phyloP scores from a whole-genome alignment of 768 basidiomycete genomes.

The Pleurotus tuoliensis region DNA sequence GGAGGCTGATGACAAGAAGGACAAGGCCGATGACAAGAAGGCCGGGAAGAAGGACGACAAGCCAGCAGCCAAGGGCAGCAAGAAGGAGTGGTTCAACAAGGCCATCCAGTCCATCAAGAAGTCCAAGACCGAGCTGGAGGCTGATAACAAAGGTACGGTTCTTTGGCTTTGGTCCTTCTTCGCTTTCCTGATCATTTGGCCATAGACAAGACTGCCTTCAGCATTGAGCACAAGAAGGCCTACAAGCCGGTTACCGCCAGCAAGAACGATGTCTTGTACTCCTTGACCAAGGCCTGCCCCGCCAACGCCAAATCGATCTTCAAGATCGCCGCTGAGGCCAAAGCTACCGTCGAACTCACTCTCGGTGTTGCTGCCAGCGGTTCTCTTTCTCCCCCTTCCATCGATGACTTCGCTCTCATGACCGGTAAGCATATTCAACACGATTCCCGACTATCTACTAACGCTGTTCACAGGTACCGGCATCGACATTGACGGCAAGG shows the following conservation, averaged over 20 bases:
- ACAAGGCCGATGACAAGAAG: background rate
- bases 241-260: background rate
- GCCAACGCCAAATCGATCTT: constrained; percentile 9
- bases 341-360: constrained; percentile 20
- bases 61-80: background rate
- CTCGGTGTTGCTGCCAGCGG: constrained; percentile 24
- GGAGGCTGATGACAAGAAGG: background rate
- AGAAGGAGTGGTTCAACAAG: background rate
- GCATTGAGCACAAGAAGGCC: constrained; percentile 4
- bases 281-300: constrained; percentile 1
- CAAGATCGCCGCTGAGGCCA: constrained; percentile 14
- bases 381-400: constrained; percentile 23
- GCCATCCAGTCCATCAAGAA: constrained; percentile 5
- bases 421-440: constrained; percentile 6
- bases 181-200: background rate
- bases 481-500: constrained; percentile 6
- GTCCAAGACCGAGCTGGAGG: background rate
- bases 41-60: background rate
- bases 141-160: background rate
- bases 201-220: background rate
- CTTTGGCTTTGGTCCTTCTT: background rate
- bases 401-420: constrained; percentile 23
- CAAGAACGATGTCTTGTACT: constrained; percentile 5
- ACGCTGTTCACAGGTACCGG: background rate
- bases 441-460: background rate